phyloP scores from a whole-genome alignment of 192 early-diverging fungal genomes.

The Dissophora ornata region DNA sequence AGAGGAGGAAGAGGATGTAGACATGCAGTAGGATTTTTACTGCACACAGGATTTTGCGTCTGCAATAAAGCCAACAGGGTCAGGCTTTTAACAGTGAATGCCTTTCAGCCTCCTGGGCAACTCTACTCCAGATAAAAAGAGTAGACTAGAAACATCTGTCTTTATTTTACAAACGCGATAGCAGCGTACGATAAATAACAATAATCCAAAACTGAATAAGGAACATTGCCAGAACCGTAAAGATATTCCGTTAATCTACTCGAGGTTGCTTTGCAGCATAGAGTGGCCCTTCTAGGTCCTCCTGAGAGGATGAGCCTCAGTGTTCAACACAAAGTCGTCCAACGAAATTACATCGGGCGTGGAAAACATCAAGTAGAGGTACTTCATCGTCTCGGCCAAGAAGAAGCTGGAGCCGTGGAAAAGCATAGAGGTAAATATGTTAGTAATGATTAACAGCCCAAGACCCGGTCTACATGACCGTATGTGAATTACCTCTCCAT shows the following conservation, averaged over 20 bases:
- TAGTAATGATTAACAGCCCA: too few relatives aligned
- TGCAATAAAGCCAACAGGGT: too few relatives aligned
- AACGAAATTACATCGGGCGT: conserved; percentile 70
- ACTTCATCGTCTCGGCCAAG: conserved; percentile 96
- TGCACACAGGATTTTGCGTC: too few relatives aligned
- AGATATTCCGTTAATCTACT: too few relatives aligned
- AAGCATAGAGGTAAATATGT: background rate
- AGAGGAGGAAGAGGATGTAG: conserved; percentile 33
- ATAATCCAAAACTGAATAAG: too few relatives aligned
- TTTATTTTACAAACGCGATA: background rate
- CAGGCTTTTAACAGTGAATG: too few relatives aligned
- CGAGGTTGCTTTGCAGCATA: too few relatives aligned
- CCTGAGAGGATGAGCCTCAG: conserved; percentile 91
- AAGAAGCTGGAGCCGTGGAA: conserved; percentile 72
- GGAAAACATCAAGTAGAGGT: conserved; percentile 90
- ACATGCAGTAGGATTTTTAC: conserved; percentile 15
- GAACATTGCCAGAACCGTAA: too few relatives aligned
- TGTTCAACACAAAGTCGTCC: conserved; percentile 92
- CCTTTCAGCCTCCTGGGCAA: too few relatives aligned
- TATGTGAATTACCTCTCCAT: conserved; percentile 75
- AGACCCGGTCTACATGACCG: too few relatives aligned
- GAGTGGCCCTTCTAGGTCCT: conserved; percentile 35
- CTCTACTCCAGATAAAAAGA: too few relatives aligned
- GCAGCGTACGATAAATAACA: background rate
- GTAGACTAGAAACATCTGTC: too few relatives aligned